Base-by-base conservation (phyloP, 2,329 filamentous ascomycete genomes). In the Hypoxylon sp. region DNA sequence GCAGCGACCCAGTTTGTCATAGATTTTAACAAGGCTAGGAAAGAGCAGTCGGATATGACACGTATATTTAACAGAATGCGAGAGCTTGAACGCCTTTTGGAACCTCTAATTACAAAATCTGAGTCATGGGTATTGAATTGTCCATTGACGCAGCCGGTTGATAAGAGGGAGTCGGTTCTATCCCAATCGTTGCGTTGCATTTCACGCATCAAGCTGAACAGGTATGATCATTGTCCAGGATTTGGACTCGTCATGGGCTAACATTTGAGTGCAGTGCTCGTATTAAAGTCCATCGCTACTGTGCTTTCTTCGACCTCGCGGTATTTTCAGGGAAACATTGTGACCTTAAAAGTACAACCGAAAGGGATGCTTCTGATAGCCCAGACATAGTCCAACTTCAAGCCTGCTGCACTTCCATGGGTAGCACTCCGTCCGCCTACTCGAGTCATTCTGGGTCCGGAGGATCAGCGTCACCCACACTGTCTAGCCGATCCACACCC, bases 221-320 rank as follows among this genome's bases (percentile, higher is more conserved):
- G 82, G 82, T 80, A 72, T 50, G 72, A 58, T 1, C 58, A 38
- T 23, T 32, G 30, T 10, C 23, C 13, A 6, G 13, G 17, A 25
- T 19, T 10, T 10, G 19, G 30, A 6, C 13, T n/a, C 38, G 19
- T 41, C 45, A 36, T 48, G 19, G 32, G 30, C 67, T 73, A 53
- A 75, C 53, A 9, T 28, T 14, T 30, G 28, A 56, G 38, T 25
- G 25, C 50, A 85, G 84, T 73, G 83, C 84, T 10, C 77, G 83
- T 13, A 85, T 85, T 68, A 86, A 86, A 69, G 72, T 85, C 2
- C 84, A 86, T 67, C 81, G 84, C 1, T 86, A 85, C 71, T 82
- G 80, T 66, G 84, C 84, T 7, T 86, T 86, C 73, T 82, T 79
- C 48, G 84, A 86, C 67, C 75, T 82, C 5, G 83, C 84, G 2